Percentiles rank a stretch among this genome's conserved stretches.
Conservation (phyloP, 2,329 filamentous ascomycete genomes). For the Dendrostoma leiphaemia region DNA sequence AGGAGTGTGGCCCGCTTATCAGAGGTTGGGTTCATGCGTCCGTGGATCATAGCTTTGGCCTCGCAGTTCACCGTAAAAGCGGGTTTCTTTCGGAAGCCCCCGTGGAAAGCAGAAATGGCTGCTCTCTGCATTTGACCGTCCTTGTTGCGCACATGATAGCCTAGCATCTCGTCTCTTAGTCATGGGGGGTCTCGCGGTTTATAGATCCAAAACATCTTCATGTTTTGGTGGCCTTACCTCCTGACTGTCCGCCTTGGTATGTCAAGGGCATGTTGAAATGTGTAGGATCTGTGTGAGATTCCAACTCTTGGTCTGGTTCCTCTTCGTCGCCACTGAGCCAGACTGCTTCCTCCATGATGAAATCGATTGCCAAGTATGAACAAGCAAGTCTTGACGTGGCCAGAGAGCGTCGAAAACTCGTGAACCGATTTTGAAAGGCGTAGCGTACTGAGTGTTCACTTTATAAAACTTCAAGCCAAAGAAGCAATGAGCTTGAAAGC, state of each 20-base stretch:
- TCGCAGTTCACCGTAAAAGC: constrained; percentile 1
- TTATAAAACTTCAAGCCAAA: no score
- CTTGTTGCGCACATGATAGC: constrained; percentile 3
- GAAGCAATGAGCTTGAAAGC: no score
- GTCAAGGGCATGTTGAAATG: background rate
- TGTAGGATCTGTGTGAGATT: background rate
- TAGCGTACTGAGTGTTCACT: no score
- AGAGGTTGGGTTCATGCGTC: background rate
- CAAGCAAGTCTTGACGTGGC: no score
- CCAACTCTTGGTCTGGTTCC: background rate
- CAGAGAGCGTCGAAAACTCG: background rate
- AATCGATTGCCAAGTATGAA: background rate
- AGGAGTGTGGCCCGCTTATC: background rate
- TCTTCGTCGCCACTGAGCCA: background rate
- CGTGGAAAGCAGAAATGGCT: background rate
- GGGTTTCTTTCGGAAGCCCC: background rate
- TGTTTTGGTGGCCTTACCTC: no score
- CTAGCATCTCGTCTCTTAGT: background rate
- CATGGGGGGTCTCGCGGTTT: no score
- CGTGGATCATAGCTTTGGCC: background rate
- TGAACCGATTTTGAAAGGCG: no score
- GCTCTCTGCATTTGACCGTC: background rate
- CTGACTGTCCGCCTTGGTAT: background rate
- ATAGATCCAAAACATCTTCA: no score
- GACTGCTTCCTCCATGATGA: background rate